Base-by-base conservation (phyloP, 164 flowering plant genomes). In the Amborella trichopoda region DNA sequence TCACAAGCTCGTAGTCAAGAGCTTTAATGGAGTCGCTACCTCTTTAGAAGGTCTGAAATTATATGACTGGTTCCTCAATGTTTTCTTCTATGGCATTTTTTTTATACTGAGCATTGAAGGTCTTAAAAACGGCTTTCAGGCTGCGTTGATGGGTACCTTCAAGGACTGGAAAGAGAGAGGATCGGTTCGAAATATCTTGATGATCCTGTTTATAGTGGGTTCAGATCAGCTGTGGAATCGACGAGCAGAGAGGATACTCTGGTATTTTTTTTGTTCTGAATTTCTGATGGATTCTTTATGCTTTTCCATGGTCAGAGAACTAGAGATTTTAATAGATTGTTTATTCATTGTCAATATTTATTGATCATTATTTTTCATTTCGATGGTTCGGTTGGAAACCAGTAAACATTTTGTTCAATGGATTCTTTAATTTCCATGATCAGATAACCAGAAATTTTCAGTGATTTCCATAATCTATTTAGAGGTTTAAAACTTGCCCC, bases 1-100 rank as follows among this genome's bases (percentile, higher is more conserved):
- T 44, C 98, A 90, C 62, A 77, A 78, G 30, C 59, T 78, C 69
- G 87, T 86, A 49, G 86, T 64, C 5, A 83, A 83, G 54, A 90
- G 86, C 55, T 83, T 90, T 63, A 46, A 5, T 24, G 72, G 70
- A 33, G 83, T 90, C 36, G 95, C 94, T 26, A 44, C 47, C 38
- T 81, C 59, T 20, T 26, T 55, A 1, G 59, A 55, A 55, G 59
- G 59, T 55, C 23, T 11, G n/a, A n/a, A n/a, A n/a, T n/a, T n/a
- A n/a, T n/a, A n/a, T n/a, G n/a, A n/a, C n/a, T n/a, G n/a, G n/a
- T n/a, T n/a, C n/a, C n/a, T n/a, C n/a, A n/a, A n/a, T n/a, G n/a
- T n/a, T n/a, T n/a, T n/a, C n/a, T n/a, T n/a, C n/a, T n/a, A n/a
- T n/a, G n/a, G n/a, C n/a, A n/a, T n/a, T n/a, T n/a, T n/a, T n/a